These are phyloP conservation scores for Singerocomus inundabilis DNA, from an alignment of 1,284 basidiomycete species.

Conservation along the genomic window DNA sequence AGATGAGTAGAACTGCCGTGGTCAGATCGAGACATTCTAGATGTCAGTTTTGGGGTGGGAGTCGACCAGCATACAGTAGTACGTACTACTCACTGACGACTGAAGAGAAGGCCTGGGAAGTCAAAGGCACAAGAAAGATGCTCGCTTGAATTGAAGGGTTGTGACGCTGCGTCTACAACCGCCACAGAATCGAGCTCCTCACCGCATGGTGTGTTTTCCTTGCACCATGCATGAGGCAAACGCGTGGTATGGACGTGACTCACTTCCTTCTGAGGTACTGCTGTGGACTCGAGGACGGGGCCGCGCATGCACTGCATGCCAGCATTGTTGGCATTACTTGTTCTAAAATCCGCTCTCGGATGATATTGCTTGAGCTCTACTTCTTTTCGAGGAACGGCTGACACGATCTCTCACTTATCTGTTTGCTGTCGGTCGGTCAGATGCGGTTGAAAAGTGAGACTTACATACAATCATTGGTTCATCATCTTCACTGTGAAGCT, in stretches of 20 bases:
- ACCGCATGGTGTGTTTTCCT: conserved; percentile 3
- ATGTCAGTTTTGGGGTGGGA: background rate
- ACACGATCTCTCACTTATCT: background rate
- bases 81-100: conserved; percentile 13
- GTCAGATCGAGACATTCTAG: conserved; percentile 22
- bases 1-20: conserved; percentile 4
- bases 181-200: background rate
- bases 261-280: background rate
- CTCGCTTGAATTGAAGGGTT: conserved; percentile 1
- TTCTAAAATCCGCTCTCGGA: background rate
- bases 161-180: background rate
- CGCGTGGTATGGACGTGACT: conserved; percentile 14
- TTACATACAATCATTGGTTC: conserved; percentile 6
- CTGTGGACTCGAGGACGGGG: background rate
- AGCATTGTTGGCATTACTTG: too few species aligned
- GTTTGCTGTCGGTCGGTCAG: background rate
- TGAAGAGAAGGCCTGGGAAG: background rate
- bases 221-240: conserved; percentile 21
- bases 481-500: too few species aligned
- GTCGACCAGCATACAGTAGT: background rate
- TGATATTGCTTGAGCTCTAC: background rate
- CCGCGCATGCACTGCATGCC: background rate
- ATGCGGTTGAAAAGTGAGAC: background rate
- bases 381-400: background rate
- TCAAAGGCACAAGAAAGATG: background rate